These are phyloP conservation scores for Daldinia grandis DNA, from an alignment of 495 filamentous ascomycete genomes.

Conservation along the genomic window DNA sequence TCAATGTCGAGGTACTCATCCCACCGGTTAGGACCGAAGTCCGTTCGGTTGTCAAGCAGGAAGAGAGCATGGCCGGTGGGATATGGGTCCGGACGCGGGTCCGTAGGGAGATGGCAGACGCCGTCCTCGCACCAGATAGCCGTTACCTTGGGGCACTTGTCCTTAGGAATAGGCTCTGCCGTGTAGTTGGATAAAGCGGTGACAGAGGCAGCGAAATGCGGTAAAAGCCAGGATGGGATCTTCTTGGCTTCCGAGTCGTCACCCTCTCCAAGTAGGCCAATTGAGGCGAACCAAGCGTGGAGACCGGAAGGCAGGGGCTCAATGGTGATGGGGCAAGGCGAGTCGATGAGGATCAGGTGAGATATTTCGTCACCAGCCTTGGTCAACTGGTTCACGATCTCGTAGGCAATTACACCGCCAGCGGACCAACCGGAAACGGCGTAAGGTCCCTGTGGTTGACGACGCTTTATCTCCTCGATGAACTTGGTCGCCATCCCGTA, in stretches of 20 bases:
- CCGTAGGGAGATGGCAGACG: conserved; percentile 73
- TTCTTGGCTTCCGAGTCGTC: conserved; percentile 56
- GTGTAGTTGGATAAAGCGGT: conserved; percentile 77
- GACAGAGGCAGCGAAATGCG: conserved; percentile 83
- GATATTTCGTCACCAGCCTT: conserved; percentile 74
- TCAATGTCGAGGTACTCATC: conserved; percentile 72
- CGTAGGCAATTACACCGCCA: conserved; percentile 88
- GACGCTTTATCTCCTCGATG: conserved; percentile 67
- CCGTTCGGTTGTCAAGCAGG: conserved; percentile 78
- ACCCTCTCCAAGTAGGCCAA: conserved; percentile 80
- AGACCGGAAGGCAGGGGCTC: conserved; percentile 80
- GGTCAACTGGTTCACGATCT: conserved; percentile 76
- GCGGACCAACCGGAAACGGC: conserved; percentile 81
- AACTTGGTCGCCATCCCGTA: conserved; percentile 65
- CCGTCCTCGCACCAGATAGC: conserved; percentile 84
- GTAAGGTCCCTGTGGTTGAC: conserved; percentile 73
- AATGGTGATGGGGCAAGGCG: conserved; percentile 79
- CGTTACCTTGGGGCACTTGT: conserved; percentile 69
- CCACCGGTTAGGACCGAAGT: conserved; percentile 84
- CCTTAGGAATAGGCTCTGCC: conserved; percentile 60
- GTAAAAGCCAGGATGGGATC: conserved; percentile 79
- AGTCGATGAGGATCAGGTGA: conserved; percentile 81
- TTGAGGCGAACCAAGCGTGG: conserved; percentile 79
- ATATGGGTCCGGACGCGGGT: conserved; percentile 74
- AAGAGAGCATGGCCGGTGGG: conserved; percentile 78